A percentile compares a stretch with the other conserved stretches of the same genome.
phyloP scores from a whole-genome alignment of 2,329 filamentous ascomycete species.

The Scolecobasidium constrictum region DNA sequence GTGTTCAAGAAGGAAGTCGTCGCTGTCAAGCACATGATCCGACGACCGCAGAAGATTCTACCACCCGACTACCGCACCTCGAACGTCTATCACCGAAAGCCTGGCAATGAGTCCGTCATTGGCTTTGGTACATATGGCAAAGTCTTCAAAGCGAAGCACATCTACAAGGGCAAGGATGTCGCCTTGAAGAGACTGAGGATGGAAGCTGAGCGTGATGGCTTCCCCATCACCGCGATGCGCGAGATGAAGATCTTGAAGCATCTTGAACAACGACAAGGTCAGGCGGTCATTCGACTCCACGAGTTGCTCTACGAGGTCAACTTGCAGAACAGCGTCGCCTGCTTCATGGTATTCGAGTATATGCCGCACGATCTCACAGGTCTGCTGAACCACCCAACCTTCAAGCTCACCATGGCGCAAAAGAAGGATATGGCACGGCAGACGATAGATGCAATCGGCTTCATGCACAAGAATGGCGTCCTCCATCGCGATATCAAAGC shows the following conservation, averaged over 20 bases:
- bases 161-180: constrained; percentile 76
- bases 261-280: constrained; percentile 47
- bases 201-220: constrained; percentile 61
- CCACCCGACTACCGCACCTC: constrained; percentile 4
- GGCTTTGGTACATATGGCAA: constrained; percentile 94
- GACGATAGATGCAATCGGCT: constrained; percentile 87
- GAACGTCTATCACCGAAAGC: constrained; percentile 78
- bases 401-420: constrained; percentile 71
- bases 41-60: constrained; percentile 6
- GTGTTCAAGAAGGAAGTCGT: constrained; percentile 8
- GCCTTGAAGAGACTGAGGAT: constrained; percentile 87
- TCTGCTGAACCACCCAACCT: constrained; percentile 86
- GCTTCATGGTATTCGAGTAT: constrained; percentile 99
- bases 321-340: constrained; percentile 43
- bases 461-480: constrained; percentile 86
- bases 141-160: constrained; percentile 86
- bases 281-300: constrained; percentile 70
- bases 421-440: constrained; percentile 91
- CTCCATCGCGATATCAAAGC: constrained; percentile 97
- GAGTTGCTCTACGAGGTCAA: constrained; percentile 98
- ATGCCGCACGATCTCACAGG: constrained; percentile 93
- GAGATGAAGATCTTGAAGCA: constrained; percentile 91
- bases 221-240: constrained; percentile 80
- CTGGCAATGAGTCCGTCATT: constrained; percentile 93
- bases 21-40: constrained; percentile 7